These are phyloP conservation scores for Suillus discolor DNA, from an alignment of 768 basidiomycete genomes.

Conservation along the genomic window DNA sequence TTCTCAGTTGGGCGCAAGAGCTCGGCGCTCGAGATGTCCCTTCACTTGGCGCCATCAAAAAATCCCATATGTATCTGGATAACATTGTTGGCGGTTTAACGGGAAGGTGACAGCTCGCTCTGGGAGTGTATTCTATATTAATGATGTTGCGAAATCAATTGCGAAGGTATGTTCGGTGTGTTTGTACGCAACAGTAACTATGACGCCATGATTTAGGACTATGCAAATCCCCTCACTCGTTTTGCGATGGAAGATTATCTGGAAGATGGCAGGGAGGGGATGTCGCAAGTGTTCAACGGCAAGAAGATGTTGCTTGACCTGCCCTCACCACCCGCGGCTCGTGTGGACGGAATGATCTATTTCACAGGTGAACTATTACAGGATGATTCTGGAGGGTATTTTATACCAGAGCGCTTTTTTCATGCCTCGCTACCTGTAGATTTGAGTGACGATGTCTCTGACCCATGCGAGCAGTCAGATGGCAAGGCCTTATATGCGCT, in stretches of 20 bases:
- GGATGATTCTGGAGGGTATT: conserved; percentile 9
- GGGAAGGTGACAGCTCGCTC: conserved; percentile 18
- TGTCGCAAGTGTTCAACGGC: conserved; percentile 29
- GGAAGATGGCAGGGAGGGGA: background rate
- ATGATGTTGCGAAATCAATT: conserved; percentile 18
- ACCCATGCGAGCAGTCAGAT: background rate
- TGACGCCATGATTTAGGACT: conserved; percentile 20
- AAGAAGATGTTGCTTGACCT: conserved; percentile 33
- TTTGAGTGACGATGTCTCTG: background rate
- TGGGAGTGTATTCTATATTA: conserved; percentile 34
- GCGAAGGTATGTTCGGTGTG: conserved; percentile 18
- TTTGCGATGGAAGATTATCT: conserved; percentile 27
- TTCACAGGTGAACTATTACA: conserved; percentile 27
- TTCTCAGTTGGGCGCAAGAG: conserved; percentile 31
- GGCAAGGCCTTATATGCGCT: background rate
- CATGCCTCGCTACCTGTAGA: conserved; percentile 1
- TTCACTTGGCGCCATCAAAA: conserved; percentile 24
- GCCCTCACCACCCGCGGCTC: conserved; percentile 29
- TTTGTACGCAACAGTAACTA: background rate
- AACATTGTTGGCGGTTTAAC: conserved; percentile 26
- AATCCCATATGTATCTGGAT: conserved; percentile 19
- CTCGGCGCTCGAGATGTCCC: conserved; percentile 32
- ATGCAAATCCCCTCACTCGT: conserved; percentile 22
- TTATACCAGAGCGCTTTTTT: conserved; percentile 20
- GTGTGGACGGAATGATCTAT: conserved; percentile 16